A percentile compares a stretch with the other conserved stretches of the same genome.
phyloP scores from a whole-genome alignment of 1,284 basidiomycete species.

The Dichomitus squalens region DNA sequence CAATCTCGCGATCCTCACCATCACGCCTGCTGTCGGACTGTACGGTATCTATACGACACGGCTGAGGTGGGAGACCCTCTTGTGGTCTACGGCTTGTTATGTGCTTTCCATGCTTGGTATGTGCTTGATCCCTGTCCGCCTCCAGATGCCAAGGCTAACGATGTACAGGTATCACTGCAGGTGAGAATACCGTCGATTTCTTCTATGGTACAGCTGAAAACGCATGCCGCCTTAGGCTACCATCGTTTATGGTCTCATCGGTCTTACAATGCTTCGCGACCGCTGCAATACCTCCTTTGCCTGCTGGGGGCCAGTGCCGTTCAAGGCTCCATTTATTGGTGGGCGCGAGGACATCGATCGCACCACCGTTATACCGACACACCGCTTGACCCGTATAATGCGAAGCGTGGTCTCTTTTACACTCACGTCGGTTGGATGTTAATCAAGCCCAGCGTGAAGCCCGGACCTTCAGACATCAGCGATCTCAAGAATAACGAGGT shows the following conservation, averaged over 20 bases:
- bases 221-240: constrained; percentile 57
- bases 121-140: not conserved
- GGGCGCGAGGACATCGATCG: constrained; percentile 88
- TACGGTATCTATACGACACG: constrained; percentile 51
- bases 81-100: constrained; percentile 55
- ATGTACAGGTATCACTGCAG: constrained; percentile 32
- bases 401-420: constrained; percentile 80
- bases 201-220: not conserved
- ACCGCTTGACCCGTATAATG: constrained; percentile 88
- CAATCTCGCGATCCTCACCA: constrained; percentile 45
- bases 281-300: constrained; percentile 77
- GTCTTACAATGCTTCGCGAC: constrained; percentile 79
- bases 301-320: constrained; percentile 84
- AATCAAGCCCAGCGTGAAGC: constrained; percentile 76
- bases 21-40: constrained; percentile 52
- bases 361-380: constrained; percentile 93
- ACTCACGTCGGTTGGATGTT: constrained; percentile 93
- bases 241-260: constrained; percentile 93
- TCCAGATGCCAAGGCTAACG: not conserved
- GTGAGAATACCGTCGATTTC: constrained; percentile 1
- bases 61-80: constrained; percentile 44
- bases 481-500: constrained; percentile 78
- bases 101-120: constrained; percentile 57
- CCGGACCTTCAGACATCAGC: constrained; percentile 80
- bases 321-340: constrained; percentile 91